Evolutionary conservation across 345 rosid genomes (phyloP).

Genomic region (Odontarrhena argentea): DNA sequence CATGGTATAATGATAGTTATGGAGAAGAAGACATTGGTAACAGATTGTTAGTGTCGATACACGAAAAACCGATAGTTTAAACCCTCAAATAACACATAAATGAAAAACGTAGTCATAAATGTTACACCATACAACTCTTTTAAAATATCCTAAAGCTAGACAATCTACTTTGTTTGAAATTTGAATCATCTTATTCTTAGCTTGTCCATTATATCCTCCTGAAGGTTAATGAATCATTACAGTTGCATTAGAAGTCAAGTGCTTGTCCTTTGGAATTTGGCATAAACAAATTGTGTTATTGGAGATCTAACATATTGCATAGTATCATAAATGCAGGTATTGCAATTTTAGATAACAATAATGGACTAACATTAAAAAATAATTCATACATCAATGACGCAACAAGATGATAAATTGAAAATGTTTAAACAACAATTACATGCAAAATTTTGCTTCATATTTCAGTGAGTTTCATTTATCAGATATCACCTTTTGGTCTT

Average conservation of each 20-base stretch:
- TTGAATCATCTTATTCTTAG: constrained; percentile 81
- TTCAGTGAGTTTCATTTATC: too few species aligned
- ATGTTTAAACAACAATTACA: too few species aligned
- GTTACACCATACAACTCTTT: constrained; percentile 52
- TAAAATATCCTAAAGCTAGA: constrained; percentile 72
- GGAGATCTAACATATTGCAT: constrained; percentile 91
- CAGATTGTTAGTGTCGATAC: too few species aligned
- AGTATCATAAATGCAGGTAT: constrained; percentile 92
- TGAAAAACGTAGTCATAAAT: too few species aligned
- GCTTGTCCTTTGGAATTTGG: constrained; percentile 85
- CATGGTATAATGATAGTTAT: too few species aligned
- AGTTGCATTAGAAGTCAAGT: constrained; percentile 69
- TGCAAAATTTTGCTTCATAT: too few species aligned
- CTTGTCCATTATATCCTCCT: constrained; percentile 95
- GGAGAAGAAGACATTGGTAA: too few species aligned
- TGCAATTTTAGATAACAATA: constrained; percentile 9
- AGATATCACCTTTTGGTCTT: too few species aligned
- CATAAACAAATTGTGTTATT: constrained; percentile 82
- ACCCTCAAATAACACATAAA: too few species aligned
- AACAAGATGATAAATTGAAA: too few species aligned
- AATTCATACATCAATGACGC: neutral
- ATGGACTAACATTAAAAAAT: neutral
- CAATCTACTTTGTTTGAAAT: constrained; percentile 63
- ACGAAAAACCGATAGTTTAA: too few species aligned
- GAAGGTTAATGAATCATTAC: constrained; percentile 94